phyloP scores from a whole-genome alignment of 768 basidiomycete genomes.

The Lactarius indigo region DNA sequence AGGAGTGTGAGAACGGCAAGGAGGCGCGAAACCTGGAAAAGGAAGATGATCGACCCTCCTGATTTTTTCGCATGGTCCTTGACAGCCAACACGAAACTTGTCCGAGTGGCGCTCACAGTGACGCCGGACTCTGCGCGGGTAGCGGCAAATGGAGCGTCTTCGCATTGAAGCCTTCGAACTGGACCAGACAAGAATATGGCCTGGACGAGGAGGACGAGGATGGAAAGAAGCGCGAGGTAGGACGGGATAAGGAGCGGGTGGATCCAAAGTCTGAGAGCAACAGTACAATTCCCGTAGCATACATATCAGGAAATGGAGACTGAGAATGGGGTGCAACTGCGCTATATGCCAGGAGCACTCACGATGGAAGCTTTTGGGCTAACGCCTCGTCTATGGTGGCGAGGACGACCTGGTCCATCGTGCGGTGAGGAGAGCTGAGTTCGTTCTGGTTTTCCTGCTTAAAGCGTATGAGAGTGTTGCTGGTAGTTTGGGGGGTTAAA shows the following conservation, averaged over 20 bases:
- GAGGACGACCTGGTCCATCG: slow-evolving; percentile 12
- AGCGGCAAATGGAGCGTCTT: neutral
- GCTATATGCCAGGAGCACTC: neutral
- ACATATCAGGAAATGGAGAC: neutral
- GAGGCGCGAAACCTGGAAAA: slow-evolving; percentile 45
- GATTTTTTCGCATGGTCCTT: slow-evolving; percentile 38
- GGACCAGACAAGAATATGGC: neutral
- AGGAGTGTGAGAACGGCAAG: slow-evolving; percentile 45
- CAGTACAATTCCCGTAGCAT: neutral
- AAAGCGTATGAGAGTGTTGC: slow-evolving; percentile 17
- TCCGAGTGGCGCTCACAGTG: neutral
- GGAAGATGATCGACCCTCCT: slow-evolving; percentile 47
- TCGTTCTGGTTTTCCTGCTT: neutral
- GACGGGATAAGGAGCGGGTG: slow-evolving; percentile 19
- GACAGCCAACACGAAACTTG: slow-evolving; percentile 18
- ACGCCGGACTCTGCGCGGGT: neutral
- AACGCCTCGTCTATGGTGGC: neutral
- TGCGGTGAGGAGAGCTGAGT: neutral
- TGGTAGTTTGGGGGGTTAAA: neutral
- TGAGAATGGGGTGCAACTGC: neutral
- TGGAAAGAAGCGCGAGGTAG: slow-evolving; percentile 11
- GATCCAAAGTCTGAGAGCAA: slow-evolving; percentile 6
- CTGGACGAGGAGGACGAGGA: slow-evolving; percentile 10
- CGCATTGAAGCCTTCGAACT: neutral
- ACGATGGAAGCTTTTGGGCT: neutral